A percentile compares a stretch with the other conserved stretches of the same genome.
Evolutionary conservation across 2,329 filamentous ascomycete species (phyloP).

Genomic region (Whalleya microplaca): DNA sequence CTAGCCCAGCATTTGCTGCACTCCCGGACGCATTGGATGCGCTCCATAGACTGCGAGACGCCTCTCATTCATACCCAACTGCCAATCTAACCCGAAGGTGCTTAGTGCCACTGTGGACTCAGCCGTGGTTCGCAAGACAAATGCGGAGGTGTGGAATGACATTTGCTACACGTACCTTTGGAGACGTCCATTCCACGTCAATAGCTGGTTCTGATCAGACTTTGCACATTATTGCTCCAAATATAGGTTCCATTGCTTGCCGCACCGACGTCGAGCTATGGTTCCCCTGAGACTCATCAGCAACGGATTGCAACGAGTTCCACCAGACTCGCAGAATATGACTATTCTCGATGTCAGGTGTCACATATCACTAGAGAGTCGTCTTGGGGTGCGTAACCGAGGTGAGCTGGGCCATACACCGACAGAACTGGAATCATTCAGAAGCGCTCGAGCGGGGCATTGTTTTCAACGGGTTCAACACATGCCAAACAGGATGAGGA

Average conservation of each 20-base stretch:
- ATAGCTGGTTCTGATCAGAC: neutral
- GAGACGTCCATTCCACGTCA: neutral
- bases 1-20: too few species aligned
- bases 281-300: neutral
- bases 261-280: neutral
- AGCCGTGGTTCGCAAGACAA: neutral
- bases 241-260: neutral
- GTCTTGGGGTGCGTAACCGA: neutral
- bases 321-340: neutral
- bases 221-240: neutral
- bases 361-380: neutral
- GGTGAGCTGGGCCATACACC: neutral
- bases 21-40: neutral
- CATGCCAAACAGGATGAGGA: neutral
- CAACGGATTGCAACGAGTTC: neutral
- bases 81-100: neutral
- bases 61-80: neutral
- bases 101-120: neutral
- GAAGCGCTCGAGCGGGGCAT: neutral
- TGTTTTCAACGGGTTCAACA: neutral
- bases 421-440: neutral
- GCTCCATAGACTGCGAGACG: neutral
- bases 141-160: neutral
- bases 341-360: neutral
- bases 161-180: neutral